Conservation (phyloP, 306 rosid species). For the Notholithocarpus densiflorus region DNA sequence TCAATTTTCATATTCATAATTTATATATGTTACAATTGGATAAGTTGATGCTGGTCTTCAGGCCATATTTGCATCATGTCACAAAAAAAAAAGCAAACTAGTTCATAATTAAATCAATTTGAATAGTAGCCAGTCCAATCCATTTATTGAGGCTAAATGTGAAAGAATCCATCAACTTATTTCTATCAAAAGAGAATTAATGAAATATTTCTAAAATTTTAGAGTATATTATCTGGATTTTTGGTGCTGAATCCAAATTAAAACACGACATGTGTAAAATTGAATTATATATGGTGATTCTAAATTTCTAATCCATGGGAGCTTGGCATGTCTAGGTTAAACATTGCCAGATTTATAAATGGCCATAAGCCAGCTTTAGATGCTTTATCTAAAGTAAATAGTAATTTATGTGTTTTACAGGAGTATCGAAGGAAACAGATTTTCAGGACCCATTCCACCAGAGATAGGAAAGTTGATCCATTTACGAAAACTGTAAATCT, state of each 20-base stretch:
- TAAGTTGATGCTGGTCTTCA: background rate
- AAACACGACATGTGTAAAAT: background rate
- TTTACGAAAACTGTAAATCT: conserved; percentile 68
- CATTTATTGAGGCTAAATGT: background rate
- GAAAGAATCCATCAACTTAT: background rate
- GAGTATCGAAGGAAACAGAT: conserved; percentile 80
- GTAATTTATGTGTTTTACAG: conserved; percentile 41
- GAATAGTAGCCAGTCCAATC: background rate
- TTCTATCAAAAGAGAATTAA: background rate
- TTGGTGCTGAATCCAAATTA: background rate
- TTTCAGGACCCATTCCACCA: conserved; percentile 63
- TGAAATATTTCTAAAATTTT: background rate
- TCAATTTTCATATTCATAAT: conserved; percentile 11
- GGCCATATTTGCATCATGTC: background rate
- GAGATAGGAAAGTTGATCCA: conserved; percentile 62
- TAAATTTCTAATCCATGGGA: background rate
- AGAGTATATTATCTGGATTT: background rate
- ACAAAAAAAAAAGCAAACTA: background rate
- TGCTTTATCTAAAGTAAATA: conserved; percentile 1
- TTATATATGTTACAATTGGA: background rate
- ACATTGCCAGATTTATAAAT: conserved; percentile 12
- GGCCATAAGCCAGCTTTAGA: conserved; percentile 2
- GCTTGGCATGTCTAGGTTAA: background rate
- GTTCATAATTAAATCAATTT: background rate
- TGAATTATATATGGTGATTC: background rate